Base-by-base conservation (phyloP, 148 eudicot genomes). In the Amaranthus palmeri region DNA sequence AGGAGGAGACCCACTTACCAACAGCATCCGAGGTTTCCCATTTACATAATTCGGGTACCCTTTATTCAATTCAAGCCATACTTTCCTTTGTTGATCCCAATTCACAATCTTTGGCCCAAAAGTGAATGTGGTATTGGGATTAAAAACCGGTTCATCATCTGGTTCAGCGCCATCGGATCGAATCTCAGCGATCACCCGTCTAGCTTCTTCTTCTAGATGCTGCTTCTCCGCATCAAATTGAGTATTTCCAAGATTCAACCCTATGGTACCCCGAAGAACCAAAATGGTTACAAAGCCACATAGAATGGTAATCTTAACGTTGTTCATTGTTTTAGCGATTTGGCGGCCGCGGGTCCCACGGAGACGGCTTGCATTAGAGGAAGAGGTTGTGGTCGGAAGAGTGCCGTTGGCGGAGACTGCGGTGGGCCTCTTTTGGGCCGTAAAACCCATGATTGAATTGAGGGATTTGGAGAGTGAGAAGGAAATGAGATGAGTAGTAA, bases 1-100 rank as follows among this genome's bases (percentile, higher is more conserved):
- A 0, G 96, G 97, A 0, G 85, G 86, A 0, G 96, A 92, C 58
- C 96, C 96, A 56, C 89, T 89, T 14, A 90, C 87, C 67, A 92
- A 72, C 81, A 92, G 42, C 18, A 88, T 74, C 67, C 87, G 72
- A 46, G 88, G 84, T 63, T 77, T 85, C n/a, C 84, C 84, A 8
- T 79, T 77, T 0, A 82, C 73, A 10, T 60, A 63, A 74, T 51
- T 86, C 5, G 88, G 86, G 40, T 81, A 86, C 52, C 63, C 80
- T 14, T 81, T 85, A 36, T 86, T 81, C 56, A 47, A 68, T 14
- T 11, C 47, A 13, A 85, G 72, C 88, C 91, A 91, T 6, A 69
- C 65, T 18, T 69, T 61, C 13, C 95, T 74, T 15, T 74, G 73
- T n/a, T 55, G 59, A 70, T 90, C 92, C 97, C 97, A 92, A 46